These are phyloP conservation scores for Sporobolomyces pararoseus DNA, from an alignment of 768 basidiomycete species.

Conservation along the genomic window DNA sequence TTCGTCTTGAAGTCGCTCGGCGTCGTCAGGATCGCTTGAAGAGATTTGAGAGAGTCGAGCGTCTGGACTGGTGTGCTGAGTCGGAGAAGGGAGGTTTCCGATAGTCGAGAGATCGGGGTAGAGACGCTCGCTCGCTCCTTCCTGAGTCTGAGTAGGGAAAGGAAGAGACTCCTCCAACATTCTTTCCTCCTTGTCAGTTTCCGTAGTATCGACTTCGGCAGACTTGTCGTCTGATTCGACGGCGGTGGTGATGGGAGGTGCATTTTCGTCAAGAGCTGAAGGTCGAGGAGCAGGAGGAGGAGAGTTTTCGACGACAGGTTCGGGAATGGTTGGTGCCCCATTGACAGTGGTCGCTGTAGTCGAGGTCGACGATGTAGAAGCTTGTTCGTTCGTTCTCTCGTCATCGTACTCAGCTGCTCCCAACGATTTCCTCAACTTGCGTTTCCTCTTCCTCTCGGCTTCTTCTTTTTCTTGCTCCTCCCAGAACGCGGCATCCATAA, in stretches of 20 bases:
- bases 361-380: background rate
- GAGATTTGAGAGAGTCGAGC: background rate
- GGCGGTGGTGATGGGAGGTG: constrained; percentile 35
- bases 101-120: constrained; percentile 11
- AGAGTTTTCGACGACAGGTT: constrained; percentile 8
- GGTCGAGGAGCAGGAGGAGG: constrained; percentile 12
- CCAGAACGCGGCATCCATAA: constrained; percentile 12
- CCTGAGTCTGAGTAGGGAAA: background rate
- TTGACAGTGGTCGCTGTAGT: background rate
- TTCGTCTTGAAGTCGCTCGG: background rate
- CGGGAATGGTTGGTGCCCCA: constrained; percentile 7
- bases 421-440: constrained; percentile 17
- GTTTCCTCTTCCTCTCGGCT: constrained; percentile 19
- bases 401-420: background rate
- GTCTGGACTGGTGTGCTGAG: constrained; percentile 2
- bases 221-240: background rate
- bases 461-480: constrained; percentile 29
- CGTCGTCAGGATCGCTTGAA: constrained; percentile 4
- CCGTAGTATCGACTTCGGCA: background rate
- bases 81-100: constrained; percentile 1
- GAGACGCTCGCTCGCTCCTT: background rate
- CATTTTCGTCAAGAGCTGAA: constrained; percentile 5
- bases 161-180: constrained; percentile 4
- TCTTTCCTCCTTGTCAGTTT: background rate
- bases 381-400: background rate